Evolutionary conservation across 2,329 filamentous ascomycete genomes (phyloP), one percentile per base, ranked within the genome.

Genomic region (Botrytis tulipae): DNA sequence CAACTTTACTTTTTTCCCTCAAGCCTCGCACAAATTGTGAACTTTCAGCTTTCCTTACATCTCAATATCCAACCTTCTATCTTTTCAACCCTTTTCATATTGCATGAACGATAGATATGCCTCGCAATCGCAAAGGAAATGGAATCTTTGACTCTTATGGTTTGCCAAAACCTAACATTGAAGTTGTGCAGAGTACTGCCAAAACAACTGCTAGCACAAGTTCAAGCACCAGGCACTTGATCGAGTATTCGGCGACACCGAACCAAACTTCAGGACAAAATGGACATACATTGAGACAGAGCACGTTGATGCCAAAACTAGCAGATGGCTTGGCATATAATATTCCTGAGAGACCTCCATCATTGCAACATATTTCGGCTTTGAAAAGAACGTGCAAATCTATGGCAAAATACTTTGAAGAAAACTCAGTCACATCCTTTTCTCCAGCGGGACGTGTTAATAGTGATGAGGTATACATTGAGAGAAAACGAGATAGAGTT

Each of bases 41-140:
- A 57, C 14, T 69, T 69, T 69, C 66, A 57, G 66, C 48, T 68
- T 68, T 42, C 66, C 66, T 68, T 68, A 18, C 66, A 42, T 68
- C 54, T 68, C 66, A 42, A 68, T 57, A 68, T 57, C 40, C 35
- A 40, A 57, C 29, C 35, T 32, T 42, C 48, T 32, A 7, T 10
- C 35, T 54, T 40, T 29, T 57, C 35, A 32, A 32, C 10, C 16
- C 25, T 25, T 54, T 32, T 40, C 37, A 5, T 54, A 14, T 67
- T 54, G 35, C 20, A 54, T 54, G 46, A 18, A 40, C 48, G n/a
- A 42, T 42, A 42, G 35, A 69, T 42, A 69, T 69, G 66, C 66
- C 66, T 57, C 48, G 66, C 20, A 25, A 68, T 32, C 18, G n/a
- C 1, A 69, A 16, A n/a, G 42, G 22, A 6, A 57, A 32, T 32